Percentiles rank a stretch among this genome's conserved stretches.
phyloP scores from a whole-genome alignment of 768 basidiomycete genomes.

The Jaapia argillacea region DNA sequence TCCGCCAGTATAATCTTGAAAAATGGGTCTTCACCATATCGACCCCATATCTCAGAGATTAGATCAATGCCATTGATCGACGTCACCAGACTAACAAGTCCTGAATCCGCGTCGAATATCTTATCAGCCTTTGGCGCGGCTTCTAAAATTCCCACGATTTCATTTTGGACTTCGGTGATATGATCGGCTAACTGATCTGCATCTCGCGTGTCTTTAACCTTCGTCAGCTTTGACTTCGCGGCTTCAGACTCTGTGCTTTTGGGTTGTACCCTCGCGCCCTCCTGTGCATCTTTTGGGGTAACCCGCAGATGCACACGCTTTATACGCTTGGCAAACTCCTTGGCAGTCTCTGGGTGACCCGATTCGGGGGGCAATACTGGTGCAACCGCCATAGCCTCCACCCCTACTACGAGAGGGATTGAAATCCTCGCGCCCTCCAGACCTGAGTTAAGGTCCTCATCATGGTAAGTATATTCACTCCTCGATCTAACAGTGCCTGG shows the following conservation, averaged over 20 bases:
- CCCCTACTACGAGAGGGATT: no score
- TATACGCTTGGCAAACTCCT: background rate
- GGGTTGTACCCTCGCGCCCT: background rate
- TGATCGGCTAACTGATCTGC: no score
- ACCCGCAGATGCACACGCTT: background rate
- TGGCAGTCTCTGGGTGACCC: background rate
- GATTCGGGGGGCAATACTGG: background rate
- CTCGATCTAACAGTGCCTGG: background rate
- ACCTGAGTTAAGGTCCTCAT: no score
- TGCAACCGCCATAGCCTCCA: no score
- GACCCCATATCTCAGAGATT: background rate
- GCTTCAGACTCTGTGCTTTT: background rate
- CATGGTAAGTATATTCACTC: background rate
- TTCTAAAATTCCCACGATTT: no score
- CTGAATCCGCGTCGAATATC: no score
- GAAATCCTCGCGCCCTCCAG: no score
- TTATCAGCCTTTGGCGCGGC: no score
- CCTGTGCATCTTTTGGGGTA: background rate
- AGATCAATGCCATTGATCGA: no score
- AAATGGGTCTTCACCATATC: constrained; percentile 20
- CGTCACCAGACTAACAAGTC: no score
- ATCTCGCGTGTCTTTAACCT: no score
- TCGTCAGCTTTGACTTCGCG: background rate
- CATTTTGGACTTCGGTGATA: no score
- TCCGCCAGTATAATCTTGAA: constrained; percentile 11